Base-by-base conservation (phyloP, 2,329 filamentous ascomycete genomes). In the Onygenales sp. region DNA sequence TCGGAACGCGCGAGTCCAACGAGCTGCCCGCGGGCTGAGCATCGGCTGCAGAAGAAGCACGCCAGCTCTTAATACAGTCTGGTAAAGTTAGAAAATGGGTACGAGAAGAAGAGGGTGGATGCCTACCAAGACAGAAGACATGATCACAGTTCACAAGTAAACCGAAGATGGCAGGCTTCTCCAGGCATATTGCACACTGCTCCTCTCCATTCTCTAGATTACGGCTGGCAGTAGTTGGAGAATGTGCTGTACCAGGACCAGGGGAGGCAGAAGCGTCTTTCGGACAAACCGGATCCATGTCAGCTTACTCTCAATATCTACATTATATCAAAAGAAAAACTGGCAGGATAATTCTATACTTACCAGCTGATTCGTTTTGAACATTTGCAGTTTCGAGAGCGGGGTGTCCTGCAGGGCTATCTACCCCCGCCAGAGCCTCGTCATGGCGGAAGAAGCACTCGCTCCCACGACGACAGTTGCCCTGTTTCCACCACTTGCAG, bases 61-160 rank as follows among this genome's bases (percentile, higher is more conserved):
- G 59, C 64, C 64, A 66, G 44, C 55, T 55, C 13, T 62, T 55
- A 17, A 66, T 65, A 51, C 64, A 66, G 5, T 55, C 64, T 66
- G 33, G 14, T 31, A 33, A 38, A 41, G 14, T 35, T 11, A 53
- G 48, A 10, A 38, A 39, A 27, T 2, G 27, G 2, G 21, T 27
- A 27, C 21, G 17, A 21, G 42, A 47, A 7, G 35, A 35, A 33
- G 21, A 53, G 35, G 39, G 9, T 17, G n/a, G 9, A n/a, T 50
- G 10, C 54, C n/a, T 62, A 66, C 64, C 52, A 44, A 65, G 55
- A 43, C 64, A 66, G 48, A 65, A 66, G 17, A 64, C 57, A 55
- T 66, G 64, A 53, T 65, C 59, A 51, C 64, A 66, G 39, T 58
- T 53, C 14, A 60, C 56, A 47, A 65, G 52, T 14, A 66, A 54